Conservation (phyloP, 2,329 filamentous ascomycete species). For the Ramularia endophylla region DNA sequence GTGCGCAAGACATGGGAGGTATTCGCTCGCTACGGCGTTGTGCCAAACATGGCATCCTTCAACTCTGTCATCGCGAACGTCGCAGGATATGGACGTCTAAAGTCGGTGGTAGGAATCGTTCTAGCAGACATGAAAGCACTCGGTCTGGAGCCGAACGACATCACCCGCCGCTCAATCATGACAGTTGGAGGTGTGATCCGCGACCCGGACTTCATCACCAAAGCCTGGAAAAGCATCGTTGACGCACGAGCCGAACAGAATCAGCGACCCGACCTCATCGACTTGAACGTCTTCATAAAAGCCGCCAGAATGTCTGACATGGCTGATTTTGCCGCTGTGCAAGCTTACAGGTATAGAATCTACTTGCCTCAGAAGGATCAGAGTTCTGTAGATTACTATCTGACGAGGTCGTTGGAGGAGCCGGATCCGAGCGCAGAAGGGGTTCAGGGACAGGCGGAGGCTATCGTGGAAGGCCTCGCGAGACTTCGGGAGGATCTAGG, state of each 20-base stretch:
- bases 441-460: neutral
- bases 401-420: slow-evolving; percentile 8
- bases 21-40: slow-evolving; percentile 24
- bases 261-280: slow-evolving; percentile 16
- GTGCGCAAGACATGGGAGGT: slow-evolving; percentile 26
- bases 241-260: slow-evolving; percentile 8
- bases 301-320: slow-evolving; percentile 16
- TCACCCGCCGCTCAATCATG: slow-evolving; percentile 32
- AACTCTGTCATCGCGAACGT: slow-evolving; percentile 35
- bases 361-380: slow-evolving; percentile 7
- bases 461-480: slow-evolving; percentile 3
- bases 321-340: slow-evolving; percentile 18
- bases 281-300: slow-evolving; percentile 25
- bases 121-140: slow-evolving; percentile 26
- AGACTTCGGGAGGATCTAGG: slow-evolving; percentile 21
- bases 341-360: slow-evolving; percentile 12
- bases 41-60: slow-evolving; percentile 28
- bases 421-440: neutral
- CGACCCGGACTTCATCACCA: slow-evolving; percentile 24
- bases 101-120: slow-evolving; percentile 24
- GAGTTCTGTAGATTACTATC: slow-evolving; percentile 6
- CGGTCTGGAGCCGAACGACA: slow-evolving; percentile 24
- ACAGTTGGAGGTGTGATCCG: slow-evolving; percentile 29
- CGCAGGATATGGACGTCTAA: slow-evolving; percentile 26
- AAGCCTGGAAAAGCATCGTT: slow-evolving; percentile 29